These are phyloP conservation scores for Fusarium robinianum DNA, from an alignment of 2,329 filamentous ascomycete species.

Conservation along the genomic window DNA sequence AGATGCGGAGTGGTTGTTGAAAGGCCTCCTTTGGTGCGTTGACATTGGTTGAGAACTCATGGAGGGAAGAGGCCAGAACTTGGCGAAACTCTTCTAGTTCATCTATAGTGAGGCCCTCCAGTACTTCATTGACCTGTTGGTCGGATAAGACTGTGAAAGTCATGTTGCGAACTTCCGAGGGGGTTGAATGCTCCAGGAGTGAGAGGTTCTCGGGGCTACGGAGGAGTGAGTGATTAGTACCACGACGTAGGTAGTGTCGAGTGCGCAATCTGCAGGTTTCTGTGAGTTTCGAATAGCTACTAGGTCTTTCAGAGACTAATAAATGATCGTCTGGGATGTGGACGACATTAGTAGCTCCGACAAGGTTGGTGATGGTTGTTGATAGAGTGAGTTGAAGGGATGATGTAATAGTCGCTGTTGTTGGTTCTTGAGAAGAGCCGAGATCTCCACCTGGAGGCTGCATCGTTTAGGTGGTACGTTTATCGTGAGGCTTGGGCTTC, in stretches of 20 bases:
- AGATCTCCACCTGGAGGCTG: slow-evolving; percentile 33
- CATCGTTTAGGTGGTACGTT: slow-evolving; percentile 23
- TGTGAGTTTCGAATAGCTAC: too few species aligned
- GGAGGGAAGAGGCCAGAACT: slow-evolving; percentile 56
- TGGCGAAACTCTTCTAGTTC: slow-evolving; percentile 59
- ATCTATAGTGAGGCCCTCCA: slow-evolving; percentile 56
- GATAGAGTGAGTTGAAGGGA: slow-evolving; percentile 19
- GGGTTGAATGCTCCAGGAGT: slow-evolving; percentile 1
- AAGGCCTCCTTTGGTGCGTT: slow-evolving; percentile 51
- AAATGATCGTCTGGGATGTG: background rate
- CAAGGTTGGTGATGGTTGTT: too few species aligned
- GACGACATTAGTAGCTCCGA: background rate
- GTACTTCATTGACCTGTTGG: slow-evolving; percentile 56
- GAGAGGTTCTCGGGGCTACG: slow-evolving; percentile 12
- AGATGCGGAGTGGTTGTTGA: slow-evolving; percentile 60
- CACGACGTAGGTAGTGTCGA: too few species aligned
- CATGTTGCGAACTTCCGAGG: slow-evolving; percentile 48
- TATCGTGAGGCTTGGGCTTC: too few species aligned
- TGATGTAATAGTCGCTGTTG: slow-evolving; percentile 30
- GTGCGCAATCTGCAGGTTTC: too few species aligned
- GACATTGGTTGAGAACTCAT: slow-evolving; percentile 64
- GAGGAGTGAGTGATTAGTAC: too few species aligned
- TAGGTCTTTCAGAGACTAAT: too few species aligned
- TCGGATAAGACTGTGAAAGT: slow-evolving; percentile 63
- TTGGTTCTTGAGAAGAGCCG: slow-evolving; percentile 13